Conservation (phyloP, 345 rosid species). For the Eucalyptus microcorys region DNA sequence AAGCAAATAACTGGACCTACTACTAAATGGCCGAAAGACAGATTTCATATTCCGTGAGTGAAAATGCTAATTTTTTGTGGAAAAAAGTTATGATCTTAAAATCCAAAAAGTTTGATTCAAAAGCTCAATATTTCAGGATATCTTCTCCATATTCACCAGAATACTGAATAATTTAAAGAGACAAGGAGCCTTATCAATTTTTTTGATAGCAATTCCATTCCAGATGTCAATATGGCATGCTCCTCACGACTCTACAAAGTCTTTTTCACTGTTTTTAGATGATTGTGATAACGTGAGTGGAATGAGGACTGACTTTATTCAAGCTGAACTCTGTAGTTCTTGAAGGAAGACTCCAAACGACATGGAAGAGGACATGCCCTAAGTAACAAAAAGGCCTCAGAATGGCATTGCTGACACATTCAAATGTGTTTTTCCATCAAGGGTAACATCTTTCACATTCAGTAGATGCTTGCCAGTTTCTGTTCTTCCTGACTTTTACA, state of each 20-base stretch:
- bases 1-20: neutral
- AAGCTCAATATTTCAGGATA: neutral
- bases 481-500: neutral
- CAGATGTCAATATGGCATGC: neutral
- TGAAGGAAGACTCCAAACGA: neutral
- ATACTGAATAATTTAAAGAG: neutral
- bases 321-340: neutral
- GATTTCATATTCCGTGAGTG: neutral
- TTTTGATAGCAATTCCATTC: neutral
- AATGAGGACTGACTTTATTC: neutral
- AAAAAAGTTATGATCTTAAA: neutral
- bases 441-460: neutral
- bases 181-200: neutral
- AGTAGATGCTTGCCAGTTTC: neutral
- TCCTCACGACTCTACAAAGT: neutral
- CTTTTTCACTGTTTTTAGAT: neutral
- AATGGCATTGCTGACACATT: neutral
- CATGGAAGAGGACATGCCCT: neutral
- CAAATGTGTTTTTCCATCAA: neutral
- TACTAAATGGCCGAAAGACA: neutral
- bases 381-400: neutral
- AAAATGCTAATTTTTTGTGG: neutral
- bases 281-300: neutral
- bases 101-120: neutral
- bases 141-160: neutral